A percentile compares a stretch with the other conserved stretches of the same genome.
These are phyloP conservation scores for Fraxinus sp. DNA, from an alignment of 305 asterid species.

Conservation along the genomic window DNA sequence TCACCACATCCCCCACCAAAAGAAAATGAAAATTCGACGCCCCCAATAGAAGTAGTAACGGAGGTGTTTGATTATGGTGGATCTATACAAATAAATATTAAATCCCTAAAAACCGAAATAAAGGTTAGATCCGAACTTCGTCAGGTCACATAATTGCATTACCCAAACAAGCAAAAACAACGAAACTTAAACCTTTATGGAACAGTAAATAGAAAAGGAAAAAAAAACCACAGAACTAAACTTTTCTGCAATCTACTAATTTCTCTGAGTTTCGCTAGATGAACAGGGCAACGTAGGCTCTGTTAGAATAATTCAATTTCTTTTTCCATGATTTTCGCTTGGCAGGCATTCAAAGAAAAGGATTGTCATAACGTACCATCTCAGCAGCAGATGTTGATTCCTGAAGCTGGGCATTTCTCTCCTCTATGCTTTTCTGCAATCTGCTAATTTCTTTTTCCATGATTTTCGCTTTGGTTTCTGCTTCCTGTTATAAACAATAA, in stretches of 20 bases:
- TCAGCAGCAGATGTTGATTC: slow-evolving; percentile 56
- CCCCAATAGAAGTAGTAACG: slow-evolving; percentile 23
- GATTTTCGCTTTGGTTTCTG: slow-evolving; percentile 61
- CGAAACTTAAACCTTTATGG: background rate
- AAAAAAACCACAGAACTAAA: background rate
- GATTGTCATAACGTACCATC: slow-evolving; percentile 35
- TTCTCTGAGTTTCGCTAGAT: too few relatives aligned
- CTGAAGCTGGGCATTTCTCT: slow-evolving; percentile 53
- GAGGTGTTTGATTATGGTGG: slow-evolving; percentile 18
- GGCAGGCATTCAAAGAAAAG: background rate
- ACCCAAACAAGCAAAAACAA: background rate
- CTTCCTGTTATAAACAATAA: slow-evolving; percentile 45
- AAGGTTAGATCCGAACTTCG: slow-evolving; percentile 15
- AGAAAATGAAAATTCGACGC: slow-evolving; percentile 37
- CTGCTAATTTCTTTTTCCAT: slow-evolving; percentile 56
- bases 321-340: too few relatives aligned
- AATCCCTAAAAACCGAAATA: slow-evolving; percentile 5
- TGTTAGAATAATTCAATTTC: too few relatives aligned
- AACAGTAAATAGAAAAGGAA: background rate
- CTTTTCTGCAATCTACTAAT: too few relatives aligned
- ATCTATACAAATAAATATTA: slow-evolving; percentile 13
- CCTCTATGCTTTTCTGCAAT: slow-evolving; percentile 60
- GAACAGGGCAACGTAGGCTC: too few relatives aligned
- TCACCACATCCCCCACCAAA: background rate
- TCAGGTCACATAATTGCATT: slow-evolving; percentile 11